phyloP scores from a whole-genome alignment of 2,329 filamentous ascomycete species.

The Colletotrichum viniferum region DNA sequence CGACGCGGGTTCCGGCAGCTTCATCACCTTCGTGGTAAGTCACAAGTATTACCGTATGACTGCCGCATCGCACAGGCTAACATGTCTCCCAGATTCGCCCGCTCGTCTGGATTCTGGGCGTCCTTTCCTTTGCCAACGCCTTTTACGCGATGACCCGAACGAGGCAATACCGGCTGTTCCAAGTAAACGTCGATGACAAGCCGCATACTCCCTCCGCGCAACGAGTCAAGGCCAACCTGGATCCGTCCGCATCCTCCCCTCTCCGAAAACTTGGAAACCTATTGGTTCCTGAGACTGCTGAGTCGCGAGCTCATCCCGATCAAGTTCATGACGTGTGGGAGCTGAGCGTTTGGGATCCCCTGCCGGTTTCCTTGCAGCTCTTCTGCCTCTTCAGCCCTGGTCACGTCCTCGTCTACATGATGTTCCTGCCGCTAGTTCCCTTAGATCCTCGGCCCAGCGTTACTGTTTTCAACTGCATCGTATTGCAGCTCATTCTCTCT shows the following conservation, averaged over 20 bases:
- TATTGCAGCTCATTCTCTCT: conserved; percentile 77
- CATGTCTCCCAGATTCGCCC: conserved; percentile 61
- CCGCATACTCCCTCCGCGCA: conserved; percentile 85
- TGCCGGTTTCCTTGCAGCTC: conserved; percentile 79
- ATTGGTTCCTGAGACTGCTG: conserved; percentile 72
- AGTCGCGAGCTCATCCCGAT: conserved; percentile 83
- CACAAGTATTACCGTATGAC: neutral
- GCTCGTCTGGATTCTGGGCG: conserved; percentile 71
- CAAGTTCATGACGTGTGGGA: conserved; percentile 91
- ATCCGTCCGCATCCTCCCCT: conserved; percentile 78
- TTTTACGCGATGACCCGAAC: conserved; percentile 81
- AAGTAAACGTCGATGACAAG: conserved; percentile 77
- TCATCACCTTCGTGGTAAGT: conserved; percentile 64
- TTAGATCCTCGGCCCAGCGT: conserved; percentile 84
- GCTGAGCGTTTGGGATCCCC: conserved; percentile 89
- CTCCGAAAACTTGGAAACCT: conserved; percentile 74
- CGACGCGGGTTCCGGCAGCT: conserved; percentile 68
- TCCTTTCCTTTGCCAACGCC: conserved; percentile 75
- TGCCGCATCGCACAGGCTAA: conserved; percentile 8
- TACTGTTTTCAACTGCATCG: conserved; percentile 82
- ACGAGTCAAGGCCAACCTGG: conserved; percentile 86
- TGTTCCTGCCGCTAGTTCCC: conserved; percentile 79
- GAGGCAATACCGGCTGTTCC: conserved; percentile 90
- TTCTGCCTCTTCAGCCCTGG: conserved; percentile 93
- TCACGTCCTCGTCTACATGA: conserved; percentile 88